Base-by-base conservation (phyloP, 2,329 filamentous ascomycete genomes). In the Cladosporium sp. region DNA sequence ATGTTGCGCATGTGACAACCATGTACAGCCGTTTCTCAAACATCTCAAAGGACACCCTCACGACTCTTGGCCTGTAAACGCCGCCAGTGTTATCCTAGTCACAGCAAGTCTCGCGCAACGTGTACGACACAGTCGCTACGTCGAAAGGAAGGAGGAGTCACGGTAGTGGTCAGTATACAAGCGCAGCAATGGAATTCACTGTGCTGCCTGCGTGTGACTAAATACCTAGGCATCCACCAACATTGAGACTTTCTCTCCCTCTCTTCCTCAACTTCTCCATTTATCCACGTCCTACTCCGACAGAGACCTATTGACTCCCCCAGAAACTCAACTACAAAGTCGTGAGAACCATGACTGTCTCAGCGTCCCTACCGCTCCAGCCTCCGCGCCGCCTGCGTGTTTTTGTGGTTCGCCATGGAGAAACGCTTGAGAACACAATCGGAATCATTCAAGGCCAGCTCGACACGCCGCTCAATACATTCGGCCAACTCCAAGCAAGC, bases 381-480 rank as follows among this genome's bases (percentile, higher is more conserved):
- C 54, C 32, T 39, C 54, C 54, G 16, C 54, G 32, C 14, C 32
- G 32, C 13, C 54, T 57, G 5, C 30, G 54, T 11, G 23, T 57
- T 16, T 25, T 57, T 10, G n/a, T 57, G 11, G 54, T 57, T 14
- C 54, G 54, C 4, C 54, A 57, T 8, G 54, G 54, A 36, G 54
- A 57, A 18, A 57, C 54, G 11, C 54, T 34, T 8, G 54, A 57
- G 14, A 57, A 57, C 13, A 32, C 30, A 34, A 32, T 32, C 54
- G 54, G 54, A 13, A 32, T 57, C 21, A 26, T 57, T 7, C 54
- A 57, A 34, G 54, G 54, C n/a, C 54, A 57, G 32, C 54, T 57
- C n/a, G 54, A 57, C 54, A 57, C 54, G 14, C 30, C 30, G 16
- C 54, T 57, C 11, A 57, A 57, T 11, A n/a, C 54, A 11, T 57